These are phyloP conservation scores for Hypholoma sublateritium DNA, from an alignment of 768 basidiomycete genomes.

Conservation along the genomic window DNA sequence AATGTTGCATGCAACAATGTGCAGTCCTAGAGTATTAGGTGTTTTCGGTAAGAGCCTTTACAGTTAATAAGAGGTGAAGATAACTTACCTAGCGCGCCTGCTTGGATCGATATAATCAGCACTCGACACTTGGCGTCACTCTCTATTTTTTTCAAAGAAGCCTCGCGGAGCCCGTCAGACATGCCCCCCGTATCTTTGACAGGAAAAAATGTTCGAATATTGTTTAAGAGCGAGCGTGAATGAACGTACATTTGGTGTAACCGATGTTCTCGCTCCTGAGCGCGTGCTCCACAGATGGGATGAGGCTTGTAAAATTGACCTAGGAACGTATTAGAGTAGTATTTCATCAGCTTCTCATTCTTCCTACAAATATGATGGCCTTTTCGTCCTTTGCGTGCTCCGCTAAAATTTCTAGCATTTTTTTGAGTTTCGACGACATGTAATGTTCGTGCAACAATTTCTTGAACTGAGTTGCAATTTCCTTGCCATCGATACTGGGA, in stretches of 20 bases:
- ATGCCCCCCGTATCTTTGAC: background rate
- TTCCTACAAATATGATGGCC: background rate
- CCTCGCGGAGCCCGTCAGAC: background rate
- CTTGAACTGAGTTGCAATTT: background rate
- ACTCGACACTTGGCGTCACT: background rate
- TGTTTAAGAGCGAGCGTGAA: background rate
- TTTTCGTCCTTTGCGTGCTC: background rate
- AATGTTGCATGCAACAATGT: slow-evolving; percentile 21
- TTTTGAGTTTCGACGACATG: background rate
- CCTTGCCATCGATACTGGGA: background rate
- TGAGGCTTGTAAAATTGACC: background rate
- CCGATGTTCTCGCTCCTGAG: background rate
- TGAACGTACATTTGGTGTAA: background rate
- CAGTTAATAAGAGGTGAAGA: background rate
- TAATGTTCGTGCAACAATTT: background rate
- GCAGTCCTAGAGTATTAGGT: slow-evolving; percentile 9
- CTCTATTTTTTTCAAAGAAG: background rate
- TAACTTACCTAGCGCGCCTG: background rate
- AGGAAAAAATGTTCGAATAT: background rate
- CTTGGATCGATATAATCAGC: background rate
- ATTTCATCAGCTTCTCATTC: too few species aligned
- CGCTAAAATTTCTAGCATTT: background rate
- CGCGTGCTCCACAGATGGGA: background rate
- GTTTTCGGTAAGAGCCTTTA: background rate
- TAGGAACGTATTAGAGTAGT: background rate